Base-by-base conservation (phyloP, 2,329 filamentous ascomycete genomes). In the Dactylellina drechsleri region DNA sequence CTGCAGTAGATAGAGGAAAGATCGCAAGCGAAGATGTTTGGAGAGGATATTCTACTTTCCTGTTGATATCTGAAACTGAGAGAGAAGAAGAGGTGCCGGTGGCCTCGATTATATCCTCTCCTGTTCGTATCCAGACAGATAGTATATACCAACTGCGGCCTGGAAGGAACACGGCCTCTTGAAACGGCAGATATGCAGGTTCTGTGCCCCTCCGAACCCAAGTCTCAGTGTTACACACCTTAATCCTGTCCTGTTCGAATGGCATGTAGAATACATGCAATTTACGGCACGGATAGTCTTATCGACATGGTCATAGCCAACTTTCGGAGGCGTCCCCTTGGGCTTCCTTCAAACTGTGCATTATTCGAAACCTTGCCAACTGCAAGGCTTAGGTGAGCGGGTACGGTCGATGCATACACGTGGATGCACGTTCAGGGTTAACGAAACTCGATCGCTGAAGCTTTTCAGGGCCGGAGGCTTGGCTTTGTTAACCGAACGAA, bases 381-480 rank as follows among this genome's bases (percentile, higher is more conserved):
- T 62, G 71, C 71, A 75, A 52, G 71, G 71, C 71, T 75, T 68
- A 67, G 64, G 71, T 68, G 58, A 75, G 70, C 31, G 62, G 68
- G 31, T 31, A 52, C 43, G 31, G 31, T 10, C 58, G 60, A 54
- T 66, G 49, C 60, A 45, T 66, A 47, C 60, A 45, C 15, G 49
- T 45, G 23, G 18, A 75, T 62, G 64, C 64, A 67, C 40, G 50
- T 62, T 45, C 59, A 60, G 43, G 60, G 67, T 47, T 49, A 16
- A n/a, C 43, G 8, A 26, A 57, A 62, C 45, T 58, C 43, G 31
- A 50, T 47, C 23, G 31, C 15, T 23, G 47, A 36, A 49, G 40
- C 31, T 40, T 36, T 64, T 52, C 16, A 43, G 54, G 62, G 41
- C 57, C 43, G 54, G 50, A 13, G 68, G 68, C 68, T 66, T 15